Base-by-base conservation (phyloP, 1,284 basidiomycete genomes). In the Sphagnurus paluster region DNA sequence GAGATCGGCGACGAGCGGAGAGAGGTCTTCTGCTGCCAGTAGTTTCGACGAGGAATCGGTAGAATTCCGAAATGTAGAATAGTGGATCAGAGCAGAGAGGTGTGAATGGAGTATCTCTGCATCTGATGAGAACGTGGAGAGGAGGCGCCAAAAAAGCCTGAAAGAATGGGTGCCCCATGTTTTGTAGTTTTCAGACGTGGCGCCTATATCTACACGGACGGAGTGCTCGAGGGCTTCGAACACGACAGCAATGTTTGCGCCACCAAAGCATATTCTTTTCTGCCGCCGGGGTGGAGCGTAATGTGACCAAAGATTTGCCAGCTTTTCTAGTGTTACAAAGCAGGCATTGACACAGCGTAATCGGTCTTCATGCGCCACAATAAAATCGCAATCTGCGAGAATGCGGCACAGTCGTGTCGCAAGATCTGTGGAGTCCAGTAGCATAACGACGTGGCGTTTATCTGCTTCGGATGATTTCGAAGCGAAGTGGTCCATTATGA, bases 391-490 rank as follows among this genome's bases (percentile, higher is more conserved):
- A 2, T 41, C 39, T 4, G 5, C 16, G 14, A 41, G 11, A 2
- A 32, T 19, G 13, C 28, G 26, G 25, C 3, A 26, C 10, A 41
- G 11, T 2, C 39, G 39, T 5, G 39, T 14, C 24, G 17, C n/a
- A 3, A 41, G 39, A 19, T 41, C 39, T 16, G 39, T 41, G 29
- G 17, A 20, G n/a, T 32, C 39, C 39, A 41, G 20, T 21, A 41
- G 16, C 14, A 30, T n/a, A 6, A 10, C 21, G 9, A 39, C 26
- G 5, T 39, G 37, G 3, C n/a, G 8, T 16, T 39, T 39, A n/a
- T 39, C 21, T 3, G 20, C n/a, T 13, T 5, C 4, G 19, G 37
- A 26, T 16, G 37, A 5, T 17, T 37, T 21, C 21, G 11, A 16
- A 20, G 6, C 6, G n/a, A 6, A 26, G 17, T 39, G 24, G 4